Base-by-base conservation (phyloP, 169 alveolate genomes). In the Plasmodium malariae region DNA sequence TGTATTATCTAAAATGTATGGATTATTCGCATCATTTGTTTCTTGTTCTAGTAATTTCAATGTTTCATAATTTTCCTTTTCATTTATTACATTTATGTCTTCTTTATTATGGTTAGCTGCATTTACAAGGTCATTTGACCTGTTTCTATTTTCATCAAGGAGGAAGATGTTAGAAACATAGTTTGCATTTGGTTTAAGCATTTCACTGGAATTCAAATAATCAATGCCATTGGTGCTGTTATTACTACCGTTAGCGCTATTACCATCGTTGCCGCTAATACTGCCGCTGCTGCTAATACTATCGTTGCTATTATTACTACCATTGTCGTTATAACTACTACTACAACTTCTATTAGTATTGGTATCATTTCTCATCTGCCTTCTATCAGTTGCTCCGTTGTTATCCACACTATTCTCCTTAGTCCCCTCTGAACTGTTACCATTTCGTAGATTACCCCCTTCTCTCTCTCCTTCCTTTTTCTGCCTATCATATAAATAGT, bases 41-140 rank as follows among this genome's bases (percentile, higher is more conserved):
- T 55, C 45, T 32, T 55, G 60, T 30, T 73, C 60, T 68, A 68
- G 57, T 6, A 73, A 55, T 32, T 55, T 55, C 2, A 72, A 73
- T n/a, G 87, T 73, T 57, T 73, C 59, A 54, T 37, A 19, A 57
- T 73, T 32, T 28, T n/a, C 36, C 32, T 73, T 28, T 9, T 37
- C 62, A 62, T 30, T 73, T 12, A 55, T 28, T 32, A 9, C 72
- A 73, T 26, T 59, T 19, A n/a, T 73, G 48, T 17, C 17, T 2
- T 9, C 40, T 34, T 36, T 28, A 19, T 34, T 55, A 63, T 32
- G 26, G 7, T 3, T 3, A 28, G 5, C 26, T 2, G 48, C 32
- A 14, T 32, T 1, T n/a, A 34, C 9, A 0, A 17, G 17, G 26
- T 3, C 12, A 62, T 62, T 62, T 9, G 72, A 32, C 0, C 36